Conservation (phyloP, 202 grass and related monocot genomes). For the Setaria viridis region DNA sequence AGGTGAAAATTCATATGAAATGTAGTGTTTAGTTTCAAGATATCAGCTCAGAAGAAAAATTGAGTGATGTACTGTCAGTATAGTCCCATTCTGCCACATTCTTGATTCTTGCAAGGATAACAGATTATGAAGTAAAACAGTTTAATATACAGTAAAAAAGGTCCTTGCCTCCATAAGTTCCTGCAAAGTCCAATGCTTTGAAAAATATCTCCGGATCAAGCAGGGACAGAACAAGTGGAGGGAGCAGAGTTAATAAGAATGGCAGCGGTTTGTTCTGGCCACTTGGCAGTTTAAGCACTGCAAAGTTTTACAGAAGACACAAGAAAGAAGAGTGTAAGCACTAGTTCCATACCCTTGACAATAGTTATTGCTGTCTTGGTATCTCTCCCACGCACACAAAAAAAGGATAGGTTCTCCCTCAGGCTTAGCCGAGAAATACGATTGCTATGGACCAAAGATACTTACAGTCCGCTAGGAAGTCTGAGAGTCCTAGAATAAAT, state of each 20-base stretch:
- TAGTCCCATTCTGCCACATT: background rate
- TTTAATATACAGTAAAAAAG: constrained; percentile 17
- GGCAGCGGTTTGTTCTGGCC: constrained; percentile 79
- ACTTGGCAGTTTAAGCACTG: constrained; percentile 91
- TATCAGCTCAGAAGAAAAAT: background rate
- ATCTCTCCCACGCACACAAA: background rate
- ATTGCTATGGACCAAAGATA: constrained; percentile 34
- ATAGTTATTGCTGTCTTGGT: background rate
- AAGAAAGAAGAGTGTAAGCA: constrained; percentile 3
- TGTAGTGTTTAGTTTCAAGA: background rate
- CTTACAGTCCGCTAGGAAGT: constrained; percentile 95
- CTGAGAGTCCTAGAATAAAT: constrained; percentile 91
- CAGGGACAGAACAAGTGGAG: constrained; percentile 76
- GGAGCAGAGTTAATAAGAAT: constrained; percentile 77
- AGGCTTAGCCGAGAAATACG: constrained; percentile 29
- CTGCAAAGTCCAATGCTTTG: constrained; percentile 96
- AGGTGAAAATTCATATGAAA: background rate
- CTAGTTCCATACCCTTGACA: background rate
- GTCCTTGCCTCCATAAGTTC: constrained; percentile 94
- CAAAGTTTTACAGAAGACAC: constrained; percentile 42
- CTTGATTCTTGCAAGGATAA: background rate
- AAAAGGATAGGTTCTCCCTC: background rate
- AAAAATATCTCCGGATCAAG: constrained; percentile 97
- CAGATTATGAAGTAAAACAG: background rate
- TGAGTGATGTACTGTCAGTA: background rate